Evolutionary conservation across 2,329 filamentous ascomycete species (phyloP), one percentile per base, ranked within the genome.

Genomic region (Fusarium succisae): DNA sequence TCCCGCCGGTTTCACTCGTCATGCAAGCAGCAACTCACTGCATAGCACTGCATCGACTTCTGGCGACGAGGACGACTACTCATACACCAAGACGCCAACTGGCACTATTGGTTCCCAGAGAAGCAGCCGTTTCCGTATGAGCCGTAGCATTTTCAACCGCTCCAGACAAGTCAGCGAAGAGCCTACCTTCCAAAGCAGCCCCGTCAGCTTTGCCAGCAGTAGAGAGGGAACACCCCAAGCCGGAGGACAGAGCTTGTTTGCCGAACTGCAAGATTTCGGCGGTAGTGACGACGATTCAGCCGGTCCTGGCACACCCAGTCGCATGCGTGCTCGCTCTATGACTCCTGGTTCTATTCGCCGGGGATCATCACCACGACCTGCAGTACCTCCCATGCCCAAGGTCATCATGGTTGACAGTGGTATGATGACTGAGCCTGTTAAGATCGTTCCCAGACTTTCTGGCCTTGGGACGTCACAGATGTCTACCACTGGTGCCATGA

Each of bases 21-120:
- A 89, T 71, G 78, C 84, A 58, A 89, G 90, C 76, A 88, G 92
- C 26, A 85, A 87, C 68, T 96, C 94, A 1, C 94, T 93, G 83
- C 88, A 94, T 78, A 98, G 95, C 83, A 97, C 95, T 15, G 95
- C 95, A 8, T 98, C 95, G 4, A 96, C 93, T 3, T 97, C 94
- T 35, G 92, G 88, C 7, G 94, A 91, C 70, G 94, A 97, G 58
- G 91, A 92, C 63, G 87, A 90, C 22, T 82, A 83, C 45, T 77
- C 81, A 68, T 88, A 86, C 56, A 80, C 90, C 32, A 90, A 87
- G 79, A 96, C 92, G 20, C 93, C 90, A 3, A 87, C 86, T 18
- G 81, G 87, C 66, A 85, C 90, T 37, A 88, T 91, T 64, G 84
- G 87, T 35, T 87, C 92, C 20, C 89, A 92, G 55, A 92, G 91